Conservation (phyloP, 2,329 filamentous ascomycete species). For the Chaetomium sp. region DNA sequence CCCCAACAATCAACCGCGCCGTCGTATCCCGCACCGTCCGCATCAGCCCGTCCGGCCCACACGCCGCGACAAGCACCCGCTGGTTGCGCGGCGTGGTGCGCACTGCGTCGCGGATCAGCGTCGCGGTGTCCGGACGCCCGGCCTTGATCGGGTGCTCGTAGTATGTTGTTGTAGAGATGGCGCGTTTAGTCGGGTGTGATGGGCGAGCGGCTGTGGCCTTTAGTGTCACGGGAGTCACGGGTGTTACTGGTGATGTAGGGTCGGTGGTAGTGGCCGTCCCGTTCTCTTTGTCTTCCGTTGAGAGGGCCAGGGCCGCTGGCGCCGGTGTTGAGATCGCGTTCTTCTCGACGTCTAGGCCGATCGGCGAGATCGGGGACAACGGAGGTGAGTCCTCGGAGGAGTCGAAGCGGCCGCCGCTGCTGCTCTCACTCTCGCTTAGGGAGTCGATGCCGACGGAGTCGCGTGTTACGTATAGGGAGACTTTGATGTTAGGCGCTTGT, state of each 20-base stretch:
- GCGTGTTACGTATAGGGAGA: conserved; percentile 35
- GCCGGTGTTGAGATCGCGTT: background rate
- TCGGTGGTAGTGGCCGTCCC: conserved; percentile 6
- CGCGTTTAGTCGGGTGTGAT: too few species aligned
- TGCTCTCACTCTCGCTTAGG: background rate
- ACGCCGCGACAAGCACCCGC: conserved; percentile 41
- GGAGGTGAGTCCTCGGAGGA: conserved; percentile 16
- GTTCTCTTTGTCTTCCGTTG: conserved; percentile 20
- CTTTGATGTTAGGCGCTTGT: conserved; percentile 33
- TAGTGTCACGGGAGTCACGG: too few species aligned
- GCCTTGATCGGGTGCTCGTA: conserved; percentile 27
- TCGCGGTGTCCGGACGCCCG: conserved; percentile 37
- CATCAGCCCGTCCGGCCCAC: conserved; percentile 42
- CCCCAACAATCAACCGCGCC: conserved; percentile 36
- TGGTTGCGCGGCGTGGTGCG: conserved; percentile 28
- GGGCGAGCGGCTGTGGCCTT: too few species aligned
- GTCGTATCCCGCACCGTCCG: conserved; percentile 38
- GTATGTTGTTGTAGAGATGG: background rate
- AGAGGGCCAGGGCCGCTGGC: background rate
- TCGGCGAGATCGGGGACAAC: conserved; percentile 18
- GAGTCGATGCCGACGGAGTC: conserved; percentile 8
- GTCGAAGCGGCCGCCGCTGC: conserved; percentile 1
- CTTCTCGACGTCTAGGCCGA: conserved; percentile 14
- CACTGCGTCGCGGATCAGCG: conserved; percentile 35
- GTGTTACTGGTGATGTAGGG: too few species aligned